These are phyloP conservation scores for Euphorbia schlechtendalii DNA, from an alignment of 441 rosid genomes.

Conservation along the genomic window DNA sequence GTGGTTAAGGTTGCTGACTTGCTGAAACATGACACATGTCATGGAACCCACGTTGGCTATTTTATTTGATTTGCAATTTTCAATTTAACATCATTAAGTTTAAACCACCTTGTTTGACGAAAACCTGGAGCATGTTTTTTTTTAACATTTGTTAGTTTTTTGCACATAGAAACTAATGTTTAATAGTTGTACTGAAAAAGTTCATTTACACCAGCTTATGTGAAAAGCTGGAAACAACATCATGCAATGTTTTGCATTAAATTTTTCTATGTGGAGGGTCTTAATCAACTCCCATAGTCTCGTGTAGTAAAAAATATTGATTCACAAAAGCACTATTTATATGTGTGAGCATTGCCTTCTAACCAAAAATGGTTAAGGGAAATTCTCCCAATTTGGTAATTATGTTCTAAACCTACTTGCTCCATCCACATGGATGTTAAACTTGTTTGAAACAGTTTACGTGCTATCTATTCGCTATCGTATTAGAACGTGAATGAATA, in stretches of 20 bases:
- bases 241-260: background rate
- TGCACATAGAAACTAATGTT: too few relatives aligned
- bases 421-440: background rate
- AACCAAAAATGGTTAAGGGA: background rate
- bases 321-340: background rate
- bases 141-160: background rate
- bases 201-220: background rate
- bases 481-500: background rate
- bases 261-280: background rate
- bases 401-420: background rate
- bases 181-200: background rate
- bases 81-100: background rate
- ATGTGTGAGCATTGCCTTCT: constrained; percentile 3
- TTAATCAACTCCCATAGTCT: background rate
- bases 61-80: background rate
- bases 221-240: background rate
- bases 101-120: background rate
- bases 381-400: background rate
- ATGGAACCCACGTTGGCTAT: background rate
- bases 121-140: background rate
- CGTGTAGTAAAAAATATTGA: background rate
- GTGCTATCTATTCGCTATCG: background rate
- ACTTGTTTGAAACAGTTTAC: too few relatives aligned
- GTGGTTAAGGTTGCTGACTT: background rate
- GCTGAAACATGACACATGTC: background rate